Evolutionary conservation across 176 grass and related monocot genomes (phyloP).

Genomic region (Ensete ventricosum): DNA sequence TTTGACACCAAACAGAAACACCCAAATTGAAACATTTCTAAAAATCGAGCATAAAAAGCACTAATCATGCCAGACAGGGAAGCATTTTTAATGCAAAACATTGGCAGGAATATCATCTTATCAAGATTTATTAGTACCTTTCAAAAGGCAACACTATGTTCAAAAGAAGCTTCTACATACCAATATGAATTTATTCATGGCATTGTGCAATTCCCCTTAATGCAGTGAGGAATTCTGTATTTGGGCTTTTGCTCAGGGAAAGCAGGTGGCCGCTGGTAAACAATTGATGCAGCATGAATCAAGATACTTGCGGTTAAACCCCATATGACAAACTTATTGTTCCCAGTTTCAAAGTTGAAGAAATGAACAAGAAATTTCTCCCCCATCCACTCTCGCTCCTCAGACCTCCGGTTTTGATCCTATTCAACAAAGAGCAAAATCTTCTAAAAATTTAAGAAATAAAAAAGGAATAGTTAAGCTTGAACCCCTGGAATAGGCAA

Average conservation of each 20-base stretch:
- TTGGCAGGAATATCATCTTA: neutral
- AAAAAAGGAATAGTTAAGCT: neutral
- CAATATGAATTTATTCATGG: conserved; percentile 23
- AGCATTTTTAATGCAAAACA: too few relatives aligned
- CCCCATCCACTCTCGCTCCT: conserved; percentile 60
- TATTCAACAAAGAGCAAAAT: conserved; percentile 9
- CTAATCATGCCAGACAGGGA: too few relatives aligned
- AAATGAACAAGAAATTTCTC: conserved; percentile 43
- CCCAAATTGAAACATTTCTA: too few relatives aligned
- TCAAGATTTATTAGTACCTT: neutral
- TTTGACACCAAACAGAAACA: too few relatives aligned
- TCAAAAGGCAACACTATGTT: neutral
- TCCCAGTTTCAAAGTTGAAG: conserved; percentile 35
- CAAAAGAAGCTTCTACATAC: neutral
- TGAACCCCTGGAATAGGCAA: neutral
- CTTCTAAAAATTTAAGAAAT: neutral
- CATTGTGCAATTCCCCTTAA: conserved; percentile 33
- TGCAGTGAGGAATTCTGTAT: conserved; percentile 33
- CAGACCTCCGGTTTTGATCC: conserved; percentile 43
- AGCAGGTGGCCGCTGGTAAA: conserved; percentile 37
- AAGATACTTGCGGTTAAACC: conserved; percentile 55
- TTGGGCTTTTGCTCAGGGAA: conserved; percentile 42
- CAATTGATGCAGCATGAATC: conserved; percentile 54
- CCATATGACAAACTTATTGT: conserved; percentile 48
- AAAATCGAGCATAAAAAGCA: too few relatives aligned